A percentile compares a stretch with the other conserved stretches of the same genome.
Conservation (phyloP, 371 early-diverging fungal species). For the Fennellomyces sp. region DNA sequence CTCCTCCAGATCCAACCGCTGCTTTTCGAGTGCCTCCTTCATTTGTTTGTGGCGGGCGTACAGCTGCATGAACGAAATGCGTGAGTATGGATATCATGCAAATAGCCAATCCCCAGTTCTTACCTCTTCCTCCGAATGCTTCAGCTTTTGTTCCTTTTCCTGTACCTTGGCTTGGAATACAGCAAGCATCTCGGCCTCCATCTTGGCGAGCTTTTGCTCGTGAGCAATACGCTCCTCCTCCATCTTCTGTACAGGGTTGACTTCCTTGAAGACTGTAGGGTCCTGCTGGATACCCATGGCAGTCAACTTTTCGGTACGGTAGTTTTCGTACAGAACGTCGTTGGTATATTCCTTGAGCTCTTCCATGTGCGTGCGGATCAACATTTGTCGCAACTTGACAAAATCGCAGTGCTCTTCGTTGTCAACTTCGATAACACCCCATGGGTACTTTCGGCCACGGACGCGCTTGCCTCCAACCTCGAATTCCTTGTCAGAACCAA, state of each 20-base stretch:
- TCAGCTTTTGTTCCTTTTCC: conserved; percentile 96
- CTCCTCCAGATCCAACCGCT: conserved; percentile 91
- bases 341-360: conserved; percentile 94
- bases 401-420: conserved; percentile 93
- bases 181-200: conserved; percentile 97
- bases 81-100: too few species aligned
- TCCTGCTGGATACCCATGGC: conserved; percentile 86
- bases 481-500: conserved; percentile 92
- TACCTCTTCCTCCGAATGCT: conserved; percentile 95
- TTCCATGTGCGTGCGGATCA: conserved; percentile 90
- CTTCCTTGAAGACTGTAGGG: conserved; percentile 79
- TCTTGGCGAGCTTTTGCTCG: conserved; percentile 94
- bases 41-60: conserved; percentile 96
- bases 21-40: conserved; percentile 95
- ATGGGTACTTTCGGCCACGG: conserved; percentile 93
- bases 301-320: conserved; percentile 88
- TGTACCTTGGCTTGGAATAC: conserved; percentile 98
- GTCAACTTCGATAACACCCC: conserved; percentile 96
- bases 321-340: conserved; percentile 94
- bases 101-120: background rate
- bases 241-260: conserved; percentile 86
- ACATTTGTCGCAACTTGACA: conserved; percentile 91
- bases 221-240: conserved; percentile 93
- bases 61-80: conserved; percentile 57
- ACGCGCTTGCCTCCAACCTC: conserved; percentile 84